Conservation (phyloP, 805 yeast species). For the Starmerella bombi region DNA sequence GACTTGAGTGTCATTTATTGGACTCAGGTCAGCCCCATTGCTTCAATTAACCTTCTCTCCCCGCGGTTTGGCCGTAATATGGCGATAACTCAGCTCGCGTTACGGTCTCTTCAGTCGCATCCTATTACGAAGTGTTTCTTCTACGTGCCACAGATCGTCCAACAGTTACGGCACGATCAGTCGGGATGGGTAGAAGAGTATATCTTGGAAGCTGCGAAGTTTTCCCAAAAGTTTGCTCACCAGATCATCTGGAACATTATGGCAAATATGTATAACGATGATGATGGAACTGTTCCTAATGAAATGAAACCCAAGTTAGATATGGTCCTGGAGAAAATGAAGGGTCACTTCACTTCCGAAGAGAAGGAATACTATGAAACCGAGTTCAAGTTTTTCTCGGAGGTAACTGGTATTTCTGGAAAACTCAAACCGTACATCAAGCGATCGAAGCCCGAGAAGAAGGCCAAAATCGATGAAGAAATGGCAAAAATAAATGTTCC, state of each 20-base stretch:
- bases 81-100: constrained; percentile 66
- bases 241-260: constrained; percentile 97
- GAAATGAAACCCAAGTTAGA: constrained; percentile 72
- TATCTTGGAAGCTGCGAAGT: constrained; percentile 82
- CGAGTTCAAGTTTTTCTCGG: constrained; percentile 81
- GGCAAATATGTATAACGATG: constrained; percentile 85
- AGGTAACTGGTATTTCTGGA: constrained; percentile 87
- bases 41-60: constrained; percentile 68
- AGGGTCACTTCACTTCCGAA: constrained; percentile 41
- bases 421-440: constrained; percentile 88
- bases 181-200: constrained; percentile 74
- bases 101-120: constrained; percentile 77
- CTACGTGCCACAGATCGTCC: constrained; percentile 97
- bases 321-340: constrained; percentile 52
- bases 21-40: constrained; percentile 68
- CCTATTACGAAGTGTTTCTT: constrained; percentile 83
- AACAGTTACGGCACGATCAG: constrained; percentile 69
- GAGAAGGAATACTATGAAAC: constrained; percentile 60
- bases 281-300: constrained; percentile 71
- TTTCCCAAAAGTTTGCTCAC: constrained; percentile 85
- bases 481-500: constrained; percentile 64
- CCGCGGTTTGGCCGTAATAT: constrained; percentile 60
- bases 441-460: constrained; percentile 90
- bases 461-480: constrained; percentile 89
- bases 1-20: constrained; percentile 40